Evolutionary conservation across 345 rosid species (phyloP).

Genomic region (Nasturtium officinale): DNA sequence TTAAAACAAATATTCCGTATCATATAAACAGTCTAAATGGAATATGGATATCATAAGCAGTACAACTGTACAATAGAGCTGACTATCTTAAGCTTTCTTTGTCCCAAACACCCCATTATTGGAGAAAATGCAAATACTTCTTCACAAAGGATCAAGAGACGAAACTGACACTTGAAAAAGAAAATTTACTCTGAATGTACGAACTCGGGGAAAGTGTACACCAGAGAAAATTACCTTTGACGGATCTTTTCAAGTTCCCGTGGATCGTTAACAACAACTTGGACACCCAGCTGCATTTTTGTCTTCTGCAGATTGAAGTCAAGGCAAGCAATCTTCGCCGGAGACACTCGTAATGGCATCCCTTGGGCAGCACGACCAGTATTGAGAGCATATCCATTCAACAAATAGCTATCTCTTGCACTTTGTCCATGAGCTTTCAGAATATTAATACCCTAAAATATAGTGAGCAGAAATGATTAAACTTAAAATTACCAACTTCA

Average conservation of each 20-base stretch:
- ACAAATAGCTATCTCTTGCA: constrained; percentile 84
- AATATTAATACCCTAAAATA: constrained; percentile 73
- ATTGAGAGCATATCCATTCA: constrained; percentile 92
- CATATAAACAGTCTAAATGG: neutral
- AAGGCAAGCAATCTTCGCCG: constrained; percentile 92
- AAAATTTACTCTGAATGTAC: neutral
- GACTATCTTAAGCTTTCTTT: constrained; percentile 4
- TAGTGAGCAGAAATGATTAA: constrained; percentile 8
- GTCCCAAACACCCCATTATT: neutral
- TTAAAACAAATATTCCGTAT: constrained; percentile 25
- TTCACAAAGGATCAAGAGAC: constrained; percentile 1
- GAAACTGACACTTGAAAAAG: neutral
- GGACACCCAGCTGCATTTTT: constrained; percentile 96
- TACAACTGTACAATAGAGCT: neutral
- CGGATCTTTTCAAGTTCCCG: constrained; percentile 99
- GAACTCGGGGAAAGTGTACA: neutral
- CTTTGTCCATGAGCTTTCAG: constrained; percentile 97
- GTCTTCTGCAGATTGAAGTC: constrained; percentile 97
- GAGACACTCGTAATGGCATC: constrained; percentile 86
- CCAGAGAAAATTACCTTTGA: constrained; percentile 58
- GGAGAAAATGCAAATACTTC: neutral
- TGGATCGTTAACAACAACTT: constrained; percentile 89
- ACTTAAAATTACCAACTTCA: neutral
- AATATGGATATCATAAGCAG: constrained; percentile 1
- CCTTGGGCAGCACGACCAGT: constrained; percentile 99